phyloP scores from a whole-genome alignment of 1,284 basidiomycete species.

The Malassezia japonica region DNA sequence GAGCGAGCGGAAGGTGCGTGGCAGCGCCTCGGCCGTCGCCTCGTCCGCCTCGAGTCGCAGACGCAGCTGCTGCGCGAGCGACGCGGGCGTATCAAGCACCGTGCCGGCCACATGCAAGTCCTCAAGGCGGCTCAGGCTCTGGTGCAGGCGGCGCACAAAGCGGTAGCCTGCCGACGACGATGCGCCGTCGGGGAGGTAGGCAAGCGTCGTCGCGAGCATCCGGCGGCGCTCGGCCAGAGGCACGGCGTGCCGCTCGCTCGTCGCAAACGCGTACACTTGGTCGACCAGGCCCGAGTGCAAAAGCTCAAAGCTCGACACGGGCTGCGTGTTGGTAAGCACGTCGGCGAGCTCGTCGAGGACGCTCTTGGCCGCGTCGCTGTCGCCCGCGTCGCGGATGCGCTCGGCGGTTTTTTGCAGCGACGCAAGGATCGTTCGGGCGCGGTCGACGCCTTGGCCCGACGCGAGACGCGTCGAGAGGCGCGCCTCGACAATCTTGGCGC shows the following conservation, averaged over 20 bases:
- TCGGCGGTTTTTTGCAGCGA: conserved; percentile 51
- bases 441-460: background rate
- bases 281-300: conserved; percentile 87
- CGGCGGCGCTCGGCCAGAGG: conserved; percentile 21
- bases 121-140: conserved; percentile 40
- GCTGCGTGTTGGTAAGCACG: conserved; percentile 64
- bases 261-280: conserved; percentile 70
- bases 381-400: conserved; percentile 20
- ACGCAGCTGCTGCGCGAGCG: conserved; percentile 36
- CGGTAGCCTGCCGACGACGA: background rate
- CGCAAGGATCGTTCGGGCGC: background rate
- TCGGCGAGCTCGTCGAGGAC: conserved; percentile 64
- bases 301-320: conserved; percentile 90
- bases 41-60: conserved; percentile 41
- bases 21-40: conserved; percentile 23
- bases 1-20: conserved; percentile 35
- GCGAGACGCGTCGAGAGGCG: conserved; percentile 26
- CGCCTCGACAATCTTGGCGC: conserved; percentile 35
- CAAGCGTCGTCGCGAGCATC: conserved; percentile 24
- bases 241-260: conserved; percentile 46
- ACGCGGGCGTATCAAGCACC: conserved; percentile 22
- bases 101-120: conserved; percentile 31
- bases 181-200: conserved; percentile 8
- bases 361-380: conserved; percentile 36
- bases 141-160: conserved; percentile 36